A percentile compares a stretch with the other conserved stretches of the same genome.
Evolutionary conservation across 805 yeast genomes (phyloP).

Genomic region (Metschnikowia bowlesiae): DNA sequence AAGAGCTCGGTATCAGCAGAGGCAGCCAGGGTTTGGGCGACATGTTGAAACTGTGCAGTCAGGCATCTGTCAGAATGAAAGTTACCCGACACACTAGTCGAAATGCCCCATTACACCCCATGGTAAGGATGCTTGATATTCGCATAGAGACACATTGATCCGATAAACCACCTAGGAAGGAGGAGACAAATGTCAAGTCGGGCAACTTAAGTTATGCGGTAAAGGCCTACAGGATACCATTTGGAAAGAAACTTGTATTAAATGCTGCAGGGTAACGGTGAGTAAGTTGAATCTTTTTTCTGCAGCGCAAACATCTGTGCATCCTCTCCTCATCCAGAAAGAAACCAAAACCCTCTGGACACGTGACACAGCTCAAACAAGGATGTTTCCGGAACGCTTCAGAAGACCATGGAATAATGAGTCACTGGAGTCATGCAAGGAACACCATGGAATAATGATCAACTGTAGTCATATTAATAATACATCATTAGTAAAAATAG

Average conservation of each 20-base stretch:
- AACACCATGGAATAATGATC: too few species aligned
- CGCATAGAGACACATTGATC: constrained; percentile 49
- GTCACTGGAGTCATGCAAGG: too few species aligned
- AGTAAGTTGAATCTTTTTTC: background rate
- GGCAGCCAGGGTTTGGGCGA: background rate
- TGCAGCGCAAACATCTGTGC: background rate
- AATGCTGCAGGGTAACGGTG: background rate
- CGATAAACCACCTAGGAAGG: constrained; percentile 30
- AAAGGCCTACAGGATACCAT: background rate
- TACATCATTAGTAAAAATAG: background rate
- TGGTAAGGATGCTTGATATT: constrained; percentile 19
- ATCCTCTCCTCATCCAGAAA: too few species aligned
- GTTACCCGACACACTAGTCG: background rate
- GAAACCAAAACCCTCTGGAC: too few species aligned
- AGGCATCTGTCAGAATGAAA: background rate
- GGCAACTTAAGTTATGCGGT: constrained; percentile 46
- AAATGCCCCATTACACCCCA: constrained; percentile 1
- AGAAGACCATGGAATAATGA: too few species aligned
- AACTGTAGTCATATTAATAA: too few species aligned
- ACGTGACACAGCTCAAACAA: too few species aligned
- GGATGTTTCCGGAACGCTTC: too few species aligned
- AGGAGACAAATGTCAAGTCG: constrained; percentile 30
- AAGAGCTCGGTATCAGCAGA: background rate
- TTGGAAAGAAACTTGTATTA: constrained; percentile 1
- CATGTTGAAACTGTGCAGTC: background rate